Conservation (phyloP, 345 rosid genomes). For the Bruguiera parviflora region DNA sequence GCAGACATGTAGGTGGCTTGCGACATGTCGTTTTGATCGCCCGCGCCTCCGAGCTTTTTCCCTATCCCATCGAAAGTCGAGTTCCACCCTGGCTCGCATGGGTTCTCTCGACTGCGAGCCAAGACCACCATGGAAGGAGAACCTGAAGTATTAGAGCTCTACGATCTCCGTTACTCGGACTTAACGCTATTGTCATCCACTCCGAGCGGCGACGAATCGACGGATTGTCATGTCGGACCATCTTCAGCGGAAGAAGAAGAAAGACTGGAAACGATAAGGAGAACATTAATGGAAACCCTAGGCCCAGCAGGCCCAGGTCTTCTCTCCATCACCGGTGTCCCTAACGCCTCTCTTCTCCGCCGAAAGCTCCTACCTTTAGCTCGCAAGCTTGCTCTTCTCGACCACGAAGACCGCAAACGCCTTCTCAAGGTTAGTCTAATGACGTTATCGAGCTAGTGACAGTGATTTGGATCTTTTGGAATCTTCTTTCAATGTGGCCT, state of each 20-base stretch:
- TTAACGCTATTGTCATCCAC: conserved; percentile 36
- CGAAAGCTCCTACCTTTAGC: conserved; percentile 60
- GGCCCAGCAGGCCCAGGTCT: conserved; percentile 78
- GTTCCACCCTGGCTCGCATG: too few species aligned
- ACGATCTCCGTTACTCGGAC: conserved; percentile 52
- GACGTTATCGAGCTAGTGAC: neutral
- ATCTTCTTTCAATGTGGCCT: neutral
- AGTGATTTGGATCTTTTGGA: neutral
- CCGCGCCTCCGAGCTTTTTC: too few species aligned
- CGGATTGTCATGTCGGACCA: neutral
- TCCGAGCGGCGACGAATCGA: conserved; percentile 4
- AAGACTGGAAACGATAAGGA: conserved; percentile 33
- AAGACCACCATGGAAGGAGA: conserved; percentile 25
- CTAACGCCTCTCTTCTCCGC: conserved; percentile 53
- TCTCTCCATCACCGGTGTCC: conserved; percentile 57
- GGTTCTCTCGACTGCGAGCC: too few species aligned
- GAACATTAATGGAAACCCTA: conserved; percentile 53
- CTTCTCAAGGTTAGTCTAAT: conserved; percentile 52
- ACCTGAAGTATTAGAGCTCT: conserved; percentile 45
- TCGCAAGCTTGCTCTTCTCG: conserved; percentile 64
- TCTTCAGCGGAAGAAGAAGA: conserved; percentile 25
- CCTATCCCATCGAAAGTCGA: too few species aligned
- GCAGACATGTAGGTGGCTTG: too few species aligned
- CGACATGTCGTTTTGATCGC: too few species aligned
- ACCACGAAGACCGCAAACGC: conserved; percentile 45